phyloP scores from a whole-genome alignment of 768 basidiomycete species.

The Tephrocybe sp. region DNA sequence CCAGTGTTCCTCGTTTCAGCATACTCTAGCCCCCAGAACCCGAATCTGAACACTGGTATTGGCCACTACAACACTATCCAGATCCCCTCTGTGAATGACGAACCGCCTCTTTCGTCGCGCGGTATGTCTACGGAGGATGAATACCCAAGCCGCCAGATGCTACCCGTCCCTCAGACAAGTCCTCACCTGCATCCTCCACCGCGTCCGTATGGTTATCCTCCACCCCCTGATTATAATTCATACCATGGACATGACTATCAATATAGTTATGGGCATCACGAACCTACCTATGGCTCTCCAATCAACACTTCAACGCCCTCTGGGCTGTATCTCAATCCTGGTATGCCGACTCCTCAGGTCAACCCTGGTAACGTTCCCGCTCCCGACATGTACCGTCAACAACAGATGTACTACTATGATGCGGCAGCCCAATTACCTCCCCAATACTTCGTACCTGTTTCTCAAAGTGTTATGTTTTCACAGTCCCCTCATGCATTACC shows the following conservation, averaged over 20 bases:
- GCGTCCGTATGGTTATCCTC: constrained; percentile 50
- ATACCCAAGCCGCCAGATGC: constrained; percentile 17
- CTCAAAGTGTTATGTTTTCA: constrained; percentile 61
- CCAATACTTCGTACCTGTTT: constrained; percentile 60
- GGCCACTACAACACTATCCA: constrained; percentile 24
- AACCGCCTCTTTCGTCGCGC: constrained; percentile 56
- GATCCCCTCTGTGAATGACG: constrained; percentile 47
- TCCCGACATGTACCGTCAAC: constrained; percentile 41
- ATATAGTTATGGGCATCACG: constrained; percentile 52
- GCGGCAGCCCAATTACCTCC: constrained; percentile 49
- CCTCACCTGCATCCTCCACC: constrained; percentile 43
- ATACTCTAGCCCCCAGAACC: constrained; percentile 23
- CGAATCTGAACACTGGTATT: background rate
- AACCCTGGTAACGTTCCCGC: constrained; percentile 35
- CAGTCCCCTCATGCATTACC: constrained; percentile 28
- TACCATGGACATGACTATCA: constrained; percentile 56
- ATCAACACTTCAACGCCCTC: constrained; percentile 43
- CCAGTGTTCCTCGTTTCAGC: constrained; percentile 25
- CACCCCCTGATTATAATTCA: constrained; percentile 55
- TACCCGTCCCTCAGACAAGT: constrained; percentile 25
- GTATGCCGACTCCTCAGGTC: constrained; percentile 10
- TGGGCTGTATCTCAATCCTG: constrained; percentile 43
- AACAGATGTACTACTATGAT: constrained; percentile 60
- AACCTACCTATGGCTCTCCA: constrained; percentile 52
- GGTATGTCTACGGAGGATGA: constrained; percentile 38